These are phyloP conservation scores for Lavandula angustifolia DNA, from an alignment of 257 asterid species.

Conservation along the genomic window DNA sequence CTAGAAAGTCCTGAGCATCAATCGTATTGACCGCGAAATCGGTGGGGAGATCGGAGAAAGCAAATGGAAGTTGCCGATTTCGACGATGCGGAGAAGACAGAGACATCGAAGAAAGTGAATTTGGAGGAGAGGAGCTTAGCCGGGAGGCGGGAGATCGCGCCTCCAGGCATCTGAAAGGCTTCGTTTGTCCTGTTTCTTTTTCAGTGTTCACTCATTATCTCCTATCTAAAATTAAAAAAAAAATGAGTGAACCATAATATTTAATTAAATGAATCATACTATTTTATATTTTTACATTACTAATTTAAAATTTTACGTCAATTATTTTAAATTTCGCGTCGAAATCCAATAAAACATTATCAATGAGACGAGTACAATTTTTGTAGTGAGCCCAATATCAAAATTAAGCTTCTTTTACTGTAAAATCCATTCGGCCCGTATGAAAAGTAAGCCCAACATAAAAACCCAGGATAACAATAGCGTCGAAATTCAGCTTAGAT, in stretches of 20 bases:
- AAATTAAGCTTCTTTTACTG: too few relatives aligned
- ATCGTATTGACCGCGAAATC: constrained; percentile 56
- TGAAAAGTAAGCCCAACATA: constrained; percentile 5
- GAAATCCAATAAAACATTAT: too few relatives aligned
- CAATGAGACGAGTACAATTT: too few relatives aligned
- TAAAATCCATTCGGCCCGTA: constrained; percentile 20
- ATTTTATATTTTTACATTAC: too few relatives aligned
- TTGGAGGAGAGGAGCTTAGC: constrained; percentile 71
- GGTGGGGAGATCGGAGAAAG: constrained; percentile 52
- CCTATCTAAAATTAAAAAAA: too few relatives aligned
- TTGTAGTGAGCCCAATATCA: too few relatives aligned
- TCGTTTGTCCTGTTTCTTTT: too few relatives aligned
- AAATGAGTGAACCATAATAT: too few relatives aligned
- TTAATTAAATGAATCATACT: too few relatives aligned
- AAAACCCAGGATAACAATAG: neutral
- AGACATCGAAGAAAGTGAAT: constrained; percentile 69
- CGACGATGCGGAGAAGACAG: constrained; percentile 65
- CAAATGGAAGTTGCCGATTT: constrained; percentile 61
- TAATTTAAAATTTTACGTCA: too few relatives aligned
- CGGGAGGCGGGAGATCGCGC: constrained; percentile 61
- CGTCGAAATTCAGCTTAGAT: neutral
- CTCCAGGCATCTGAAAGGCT: constrained; percentile 72
- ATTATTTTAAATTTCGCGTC: too few relatives aligned
- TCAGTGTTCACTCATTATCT: too few relatives aligned
- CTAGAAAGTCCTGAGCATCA: constrained; percentile 86